phyloP scores from a whole-genome alignment of 768 basidiomycete genomes.

The Amanita subjunquillea region DNA sequence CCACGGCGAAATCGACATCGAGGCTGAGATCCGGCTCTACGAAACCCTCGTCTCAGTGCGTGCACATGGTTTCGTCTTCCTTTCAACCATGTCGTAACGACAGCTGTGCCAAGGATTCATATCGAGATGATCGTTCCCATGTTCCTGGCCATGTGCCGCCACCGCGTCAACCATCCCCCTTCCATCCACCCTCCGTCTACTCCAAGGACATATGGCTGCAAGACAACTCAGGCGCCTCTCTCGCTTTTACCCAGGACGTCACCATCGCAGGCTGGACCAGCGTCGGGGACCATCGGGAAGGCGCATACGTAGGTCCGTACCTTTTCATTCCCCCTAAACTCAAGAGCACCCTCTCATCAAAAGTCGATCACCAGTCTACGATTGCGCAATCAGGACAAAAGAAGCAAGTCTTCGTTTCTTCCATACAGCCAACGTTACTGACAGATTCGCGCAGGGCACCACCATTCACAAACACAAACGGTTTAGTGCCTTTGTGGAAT shows the following conservation, averaged over 20 bases:
- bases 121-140: no score
- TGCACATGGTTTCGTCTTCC: neutral
- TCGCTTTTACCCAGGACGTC: conserved; percentile 55
- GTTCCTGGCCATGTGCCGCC: no score
- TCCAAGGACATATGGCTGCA: conserved; percentile 64
- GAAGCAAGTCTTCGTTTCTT: conserved; percentile 21
- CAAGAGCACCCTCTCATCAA: neutral
- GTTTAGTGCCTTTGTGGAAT: no score
- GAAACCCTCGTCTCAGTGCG: conserved; percentile 47
- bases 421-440: neutral
- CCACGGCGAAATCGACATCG: conserved; percentile 44
- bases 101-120: no score
- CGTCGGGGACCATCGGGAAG: conserved; percentile 58
- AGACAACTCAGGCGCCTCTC: conserved; percentile 42
- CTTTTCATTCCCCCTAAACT: conserved; percentile 9
- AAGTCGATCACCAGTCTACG: conserved; percentile 38
- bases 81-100: no score
- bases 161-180: conserved; percentile 8
- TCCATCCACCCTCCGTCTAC: conserved; percentile 37
- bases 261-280: conserved; percentile 53
- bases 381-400: conserved; percentile 63
- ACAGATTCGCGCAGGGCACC: conserved; percentile 31
- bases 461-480: conserved; percentile 42
- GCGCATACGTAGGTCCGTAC: conserved; percentile 49
- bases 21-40: conserved; percentile 58